Evolutionary conservation across 2,329 filamentous ascomycete species (phyloP).

Genomic region (Cladosporium phlei): DNA sequence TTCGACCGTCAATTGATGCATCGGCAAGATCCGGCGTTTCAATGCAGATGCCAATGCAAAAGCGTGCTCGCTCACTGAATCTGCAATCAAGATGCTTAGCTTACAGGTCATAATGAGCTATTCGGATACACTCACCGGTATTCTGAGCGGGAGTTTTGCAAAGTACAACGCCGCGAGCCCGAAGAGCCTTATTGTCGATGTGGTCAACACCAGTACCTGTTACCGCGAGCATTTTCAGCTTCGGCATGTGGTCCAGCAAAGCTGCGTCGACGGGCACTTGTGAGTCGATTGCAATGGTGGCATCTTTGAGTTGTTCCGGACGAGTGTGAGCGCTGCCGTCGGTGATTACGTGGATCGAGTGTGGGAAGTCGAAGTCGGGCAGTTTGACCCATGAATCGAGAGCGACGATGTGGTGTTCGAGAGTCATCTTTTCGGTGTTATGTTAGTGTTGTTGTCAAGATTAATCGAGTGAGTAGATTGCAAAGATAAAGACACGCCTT

Average conservation of each 20-base stretch:
- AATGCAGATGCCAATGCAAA: constrained; percentile 47
- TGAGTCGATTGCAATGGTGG: constrained; percentile 44
- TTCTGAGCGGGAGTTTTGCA: constrained; percentile 46
- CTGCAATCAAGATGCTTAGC: too few relatives aligned
- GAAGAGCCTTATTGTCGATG: constrained; percentile 43
- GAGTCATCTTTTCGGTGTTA: constrained; percentile 13
- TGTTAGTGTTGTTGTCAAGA: too few relatives aligned
- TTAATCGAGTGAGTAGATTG: too few relatives aligned
- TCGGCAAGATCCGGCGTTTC: constrained; percentile 37
- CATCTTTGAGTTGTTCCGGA: constrained; percentile 41
- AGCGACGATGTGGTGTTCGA: constrained; percentile 44
- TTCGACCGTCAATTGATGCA: constrained; percentile 33
- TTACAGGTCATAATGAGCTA: neutral
- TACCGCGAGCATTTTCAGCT: constrained; percentile 42
- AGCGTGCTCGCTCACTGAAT: constrained; percentile 48
- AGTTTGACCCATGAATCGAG: constrained; percentile 44
- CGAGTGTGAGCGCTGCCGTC: constrained; percentile 27
- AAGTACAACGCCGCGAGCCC: constrained; percentile 41
- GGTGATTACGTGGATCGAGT: constrained; percentile 38
- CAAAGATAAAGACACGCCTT: too few relatives aligned
- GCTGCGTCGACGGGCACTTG: constrained; percentile 39
- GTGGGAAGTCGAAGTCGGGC: constrained; percentile 39
- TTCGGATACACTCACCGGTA: constrained; percentile 21
- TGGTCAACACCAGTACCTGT: constrained; percentile 46
- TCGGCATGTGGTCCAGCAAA: constrained; percentile 37